These are phyloP conservation scores for Ophiobolus disseminans DNA, from an alignment of 2,329 filamentous ascomycete genomes.

Conservation along the genomic window DNA sequence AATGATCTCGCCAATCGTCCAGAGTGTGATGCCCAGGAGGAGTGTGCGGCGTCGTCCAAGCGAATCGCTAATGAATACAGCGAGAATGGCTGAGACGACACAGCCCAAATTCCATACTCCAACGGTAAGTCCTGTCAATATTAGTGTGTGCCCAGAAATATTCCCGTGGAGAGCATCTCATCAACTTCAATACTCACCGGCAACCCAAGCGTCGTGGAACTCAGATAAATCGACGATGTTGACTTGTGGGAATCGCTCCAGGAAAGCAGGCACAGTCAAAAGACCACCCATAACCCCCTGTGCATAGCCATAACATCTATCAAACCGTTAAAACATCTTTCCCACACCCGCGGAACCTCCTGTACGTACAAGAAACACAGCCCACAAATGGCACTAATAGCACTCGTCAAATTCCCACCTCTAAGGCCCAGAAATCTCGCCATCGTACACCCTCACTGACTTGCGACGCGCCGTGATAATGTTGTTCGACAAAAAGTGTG, in stretches of 20 bases:
- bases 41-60: constrained; percentile 60
- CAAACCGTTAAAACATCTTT: constrained; percentile 19
- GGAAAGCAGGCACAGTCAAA: constrained; percentile 70
- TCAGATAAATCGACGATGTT: constrained; percentile 30
- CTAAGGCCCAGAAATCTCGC: constrained; percentile 30
- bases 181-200: constrained; percentile 19
- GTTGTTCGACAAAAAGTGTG: too few species aligned
- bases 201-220: constrained; percentile 32
- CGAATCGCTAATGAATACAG: constrained; percentile 58
- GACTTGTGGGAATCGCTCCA: constrained; percentile 44
- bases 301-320: constrained; percentile 65
- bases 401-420: constrained; percentile 26
- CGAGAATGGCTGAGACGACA: constrained; percentile 62
- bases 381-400: constrained; percentile 34
- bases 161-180: neutral
- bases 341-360: too few species aligned
- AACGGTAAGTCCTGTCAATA: constrained; percentile 33
- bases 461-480: too few species aligned
- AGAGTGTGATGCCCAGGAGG: constrained; percentile 57
- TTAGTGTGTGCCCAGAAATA: neutral
- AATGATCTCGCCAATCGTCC: constrained; percentile 58
- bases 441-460: constrained; percentile 22
- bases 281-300: constrained; percentile 72
- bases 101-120: constrained; percentile 58
- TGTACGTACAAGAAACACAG: constrained; percentile 35